These are phyloP conservation scores for Calocybe cyanea DNA, from an alignment of 768 basidiomycete genomes.

Conservation along the genomic window DNA sequence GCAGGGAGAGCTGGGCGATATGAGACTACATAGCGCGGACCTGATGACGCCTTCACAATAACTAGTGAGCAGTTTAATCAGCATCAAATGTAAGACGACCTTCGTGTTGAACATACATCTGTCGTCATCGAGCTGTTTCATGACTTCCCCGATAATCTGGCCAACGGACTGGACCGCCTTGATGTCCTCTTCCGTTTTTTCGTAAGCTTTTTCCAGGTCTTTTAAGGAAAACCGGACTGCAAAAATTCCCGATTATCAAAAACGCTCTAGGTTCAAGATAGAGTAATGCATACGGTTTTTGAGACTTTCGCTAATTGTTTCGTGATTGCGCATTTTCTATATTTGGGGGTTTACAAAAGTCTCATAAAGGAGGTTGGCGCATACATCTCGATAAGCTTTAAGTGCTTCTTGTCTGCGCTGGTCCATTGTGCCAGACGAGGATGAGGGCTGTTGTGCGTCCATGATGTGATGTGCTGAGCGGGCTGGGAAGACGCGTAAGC, in stretches of 20 bases:
- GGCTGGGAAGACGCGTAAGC: constrained; percentile 34
- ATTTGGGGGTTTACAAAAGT: constrained; percentile 10
- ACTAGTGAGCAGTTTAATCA: constrained; percentile 40
- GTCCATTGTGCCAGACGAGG: constrained; percentile 62
- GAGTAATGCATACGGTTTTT: constrained; percentile 73
- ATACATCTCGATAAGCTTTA: constrained; percentile 72
- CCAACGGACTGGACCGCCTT: constrained; percentile 98
- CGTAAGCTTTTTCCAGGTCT: constrained; percentile 83
- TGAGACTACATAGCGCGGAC: constrained; percentile 97
- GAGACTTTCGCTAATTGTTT: constrained; percentile 78
- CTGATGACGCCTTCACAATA: constrained; percentile 98
- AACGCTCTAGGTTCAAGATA: neutral
- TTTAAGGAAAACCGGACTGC: constrained; percentile 90
- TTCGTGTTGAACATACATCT: constrained; percentile 61
- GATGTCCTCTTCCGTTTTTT: constrained; percentile 97
- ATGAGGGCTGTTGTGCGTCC: constrained; percentile 46
- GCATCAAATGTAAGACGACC: neutral
- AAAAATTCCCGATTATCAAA: constrained; percentile 1
- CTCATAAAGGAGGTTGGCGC: constrained; percentile 5
- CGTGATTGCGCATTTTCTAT: constrained; percentile 94
- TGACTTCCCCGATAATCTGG: constrained; percentile 98
- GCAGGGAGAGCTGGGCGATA: constrained; percentile 92
- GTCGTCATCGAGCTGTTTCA: constrained; percentile 98
- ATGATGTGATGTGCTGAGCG: constrained; percentile 23
- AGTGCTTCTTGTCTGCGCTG: constrained; percentile 71